A percentile compares a stretch with the other conserved stretches of the same genome.
phyloP scores from a whole-genome alignment of 2,329 filamentous ascomycete species.

The Fusarium palustre region DNA sequence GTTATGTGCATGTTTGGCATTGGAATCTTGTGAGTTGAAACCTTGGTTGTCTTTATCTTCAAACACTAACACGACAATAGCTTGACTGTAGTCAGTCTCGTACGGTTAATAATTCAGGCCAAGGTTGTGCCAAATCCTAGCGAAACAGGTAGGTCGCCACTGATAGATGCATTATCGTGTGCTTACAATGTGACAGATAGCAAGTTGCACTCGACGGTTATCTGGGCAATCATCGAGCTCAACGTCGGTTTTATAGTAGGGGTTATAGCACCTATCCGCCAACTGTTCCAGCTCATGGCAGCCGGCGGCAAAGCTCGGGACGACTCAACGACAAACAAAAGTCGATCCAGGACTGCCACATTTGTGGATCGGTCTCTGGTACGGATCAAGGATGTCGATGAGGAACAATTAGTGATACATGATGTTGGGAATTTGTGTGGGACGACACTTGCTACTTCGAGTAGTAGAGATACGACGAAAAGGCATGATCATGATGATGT shows the following conservation, averaged over 20 bases:
- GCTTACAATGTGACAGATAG: neutral
- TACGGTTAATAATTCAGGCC: neutral
- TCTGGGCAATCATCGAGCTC: conserved; percentile 5
- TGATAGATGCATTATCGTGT: accelerated
- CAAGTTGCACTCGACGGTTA: neutral
- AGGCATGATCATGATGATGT: neutral
- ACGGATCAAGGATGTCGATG: neutral
- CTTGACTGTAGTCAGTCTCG: neutral
- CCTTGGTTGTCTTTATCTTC: no score
- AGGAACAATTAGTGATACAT: neutral
- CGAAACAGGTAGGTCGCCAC: neutral
- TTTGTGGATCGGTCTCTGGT: conserved; percentile 4
- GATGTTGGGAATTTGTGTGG: neutral
- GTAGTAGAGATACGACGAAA: neutral
- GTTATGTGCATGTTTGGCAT: conserved; percentile 18
- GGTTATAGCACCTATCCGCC: neutral
- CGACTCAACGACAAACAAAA: neutral
- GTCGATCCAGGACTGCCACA: neutral
- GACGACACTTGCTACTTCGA: neutral
- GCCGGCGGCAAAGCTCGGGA: neutral
- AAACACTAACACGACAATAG: neutral
- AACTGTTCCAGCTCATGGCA: neutral
- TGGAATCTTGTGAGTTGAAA: conserved; percentile 7
- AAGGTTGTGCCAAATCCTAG: neutral
- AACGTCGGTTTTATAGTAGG: conserved; percentile 16